Conservation (phyloP, 1,284 basidiomycete species). For the Ganoderma boninense region DNA sequence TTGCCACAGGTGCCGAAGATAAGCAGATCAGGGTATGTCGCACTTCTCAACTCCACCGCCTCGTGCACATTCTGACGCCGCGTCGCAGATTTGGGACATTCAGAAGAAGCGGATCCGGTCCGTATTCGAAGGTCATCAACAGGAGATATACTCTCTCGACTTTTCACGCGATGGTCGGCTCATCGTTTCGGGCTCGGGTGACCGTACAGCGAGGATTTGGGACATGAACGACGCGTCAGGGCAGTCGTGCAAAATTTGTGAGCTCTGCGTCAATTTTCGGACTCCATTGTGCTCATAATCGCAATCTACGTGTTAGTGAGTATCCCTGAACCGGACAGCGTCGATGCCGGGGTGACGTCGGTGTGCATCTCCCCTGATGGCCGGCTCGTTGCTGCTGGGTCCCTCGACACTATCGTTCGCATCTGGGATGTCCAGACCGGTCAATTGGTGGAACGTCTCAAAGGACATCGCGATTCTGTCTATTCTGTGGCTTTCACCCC, state of each 20-base stretch:
- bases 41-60: neutral
- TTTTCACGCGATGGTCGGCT: slow-evolving; percentile 81
- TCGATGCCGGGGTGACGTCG: slow-evolving; percentile 75
- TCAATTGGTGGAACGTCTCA: slow-evolving; percentile 72
- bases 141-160: slow-evolving; percentile 90
- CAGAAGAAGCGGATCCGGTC: slow-evolving; percentile 71
- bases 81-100: slow-evolving; percentile 84
- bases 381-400: slow-evolving; percentile 73
- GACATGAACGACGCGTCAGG: slow-evolving; percentile 68
- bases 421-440: slow-evolving; percentile 78
- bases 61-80: neutral
- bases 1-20: slow-evolving; percentile 78
- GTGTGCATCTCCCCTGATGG: slow-evolving; percentile 76
- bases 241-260: slow-evolving; percentile 50
- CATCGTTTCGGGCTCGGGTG: slow-evolving; percentile 85
- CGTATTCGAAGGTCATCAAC: slow-evolving; percentile 83
- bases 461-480: slow-evolving; percentile 79
- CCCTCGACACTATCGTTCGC: slow-evolving; percentile 78
- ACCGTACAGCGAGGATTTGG: slow-evolving; percentile 88
- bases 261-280: slow-evolving; percentile 15
- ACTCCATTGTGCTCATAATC: neutral
- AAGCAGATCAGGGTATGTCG: slow-evolving; percentile 65
- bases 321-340: slow-evolving; percentile 50
- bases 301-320: slow-evolving; percentile 34
- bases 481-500: slow-evolving; percentile 82